A percentile compares a stretch with the other conserved stretches of the same genome.
Evolutionary conservation across 225 moss, liverwort and hornwort genomes (phyloP).

Genomic region (Straminergon stramineum): DNA sequence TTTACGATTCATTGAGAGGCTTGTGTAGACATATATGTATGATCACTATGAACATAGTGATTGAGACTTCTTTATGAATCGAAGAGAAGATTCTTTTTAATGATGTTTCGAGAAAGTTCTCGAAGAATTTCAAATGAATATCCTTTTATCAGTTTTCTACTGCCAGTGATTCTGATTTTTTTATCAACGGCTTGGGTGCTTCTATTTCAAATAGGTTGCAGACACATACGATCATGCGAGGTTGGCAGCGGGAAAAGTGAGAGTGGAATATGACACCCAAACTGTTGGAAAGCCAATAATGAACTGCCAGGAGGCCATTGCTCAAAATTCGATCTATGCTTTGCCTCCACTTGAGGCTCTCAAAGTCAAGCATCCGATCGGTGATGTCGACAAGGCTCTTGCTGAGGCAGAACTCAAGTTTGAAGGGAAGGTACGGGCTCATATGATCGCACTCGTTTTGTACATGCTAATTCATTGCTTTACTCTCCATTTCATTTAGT

Average conservation of each 20-base stretch:
- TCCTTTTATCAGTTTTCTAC: not conserved
- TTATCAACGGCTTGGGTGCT: not conserved
- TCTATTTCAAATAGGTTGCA: constrained; percentile 29
- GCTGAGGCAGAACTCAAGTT: not conserved
- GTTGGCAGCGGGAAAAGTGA: constrained; percentile 46
- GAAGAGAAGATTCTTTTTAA: not conserved
- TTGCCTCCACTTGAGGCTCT: not conserved
- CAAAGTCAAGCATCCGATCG: not conserved
- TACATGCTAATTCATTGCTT: not conserved
- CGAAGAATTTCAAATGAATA: not conserved
- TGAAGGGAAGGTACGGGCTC: not conserved
- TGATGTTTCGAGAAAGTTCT: not conserved
- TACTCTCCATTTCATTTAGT: not conserved
- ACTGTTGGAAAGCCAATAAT: constrained; percentile 23
- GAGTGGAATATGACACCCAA: constrained; percentile 30
- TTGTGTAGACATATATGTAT: not conserved
- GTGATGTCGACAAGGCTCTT: not conserved
- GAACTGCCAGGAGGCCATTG: constrained; percentile 54
- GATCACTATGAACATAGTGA: not conserved
- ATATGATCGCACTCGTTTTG: not conserved
- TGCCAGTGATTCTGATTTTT: not conserved
- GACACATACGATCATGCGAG: constrained; percentile 55
- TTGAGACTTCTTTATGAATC: not conserved
- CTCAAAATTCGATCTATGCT: constrained; percentile 4
- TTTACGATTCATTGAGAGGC: not conserved